phyloP scores from a whole-genome alignment of 805 yeast genomes.

The Saccharomycopsis babjevae region DNA sequence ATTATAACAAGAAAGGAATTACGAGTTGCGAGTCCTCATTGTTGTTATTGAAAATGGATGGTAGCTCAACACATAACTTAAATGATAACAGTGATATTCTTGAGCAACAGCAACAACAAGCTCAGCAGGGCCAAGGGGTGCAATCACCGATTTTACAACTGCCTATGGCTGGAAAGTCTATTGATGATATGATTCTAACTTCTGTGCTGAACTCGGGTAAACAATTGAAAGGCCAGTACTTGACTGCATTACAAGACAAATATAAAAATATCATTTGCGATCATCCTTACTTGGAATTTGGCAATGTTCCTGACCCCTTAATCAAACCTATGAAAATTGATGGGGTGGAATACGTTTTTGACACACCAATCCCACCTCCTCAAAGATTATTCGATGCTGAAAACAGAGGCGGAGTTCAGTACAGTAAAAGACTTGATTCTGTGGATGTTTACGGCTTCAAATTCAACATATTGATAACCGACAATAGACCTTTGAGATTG shows the following conservation, averaged over 20 bases:
- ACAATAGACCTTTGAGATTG: conserved; percentile 62
- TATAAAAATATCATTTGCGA: background rate
- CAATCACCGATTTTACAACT: conserved; percentile 5
- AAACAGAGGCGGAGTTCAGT: conserved; percentile 17
- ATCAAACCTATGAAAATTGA: background rate
- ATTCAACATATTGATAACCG: conserved; percentile 58
- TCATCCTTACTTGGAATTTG: background rate
- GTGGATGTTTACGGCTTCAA: conserved; percentile 35
- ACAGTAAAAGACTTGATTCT: conserved; percentile 23
- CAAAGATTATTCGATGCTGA: conserved; percentile 3
- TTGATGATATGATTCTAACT: conserved; percentile 14
- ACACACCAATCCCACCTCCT: background rate
- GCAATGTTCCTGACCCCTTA: conserved; percentile 2
- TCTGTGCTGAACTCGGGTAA: conserved; percentile 13
- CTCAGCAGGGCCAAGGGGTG: conserved; percentile 1
- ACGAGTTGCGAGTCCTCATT: conserved; percentile 5
- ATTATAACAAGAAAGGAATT: background rate
- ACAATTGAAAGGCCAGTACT: conserved; percentile 6
- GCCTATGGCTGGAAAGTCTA: conserved; percentile 7
- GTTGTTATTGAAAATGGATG: conserved; percentile 15
- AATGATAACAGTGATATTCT: conserved; percentile 8
- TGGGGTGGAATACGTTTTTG: background rate
- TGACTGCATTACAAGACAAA: conserved; percentile 6
- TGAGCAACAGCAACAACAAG: conserved; percentile 1
- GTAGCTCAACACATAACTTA: conserved; percentile 6